Percentiles rank a stretch among this genome's conserved stretches.
Conservation (phyloP, 352 stramenopile species). For the Pythium rhizo-oryzae region DNA sequence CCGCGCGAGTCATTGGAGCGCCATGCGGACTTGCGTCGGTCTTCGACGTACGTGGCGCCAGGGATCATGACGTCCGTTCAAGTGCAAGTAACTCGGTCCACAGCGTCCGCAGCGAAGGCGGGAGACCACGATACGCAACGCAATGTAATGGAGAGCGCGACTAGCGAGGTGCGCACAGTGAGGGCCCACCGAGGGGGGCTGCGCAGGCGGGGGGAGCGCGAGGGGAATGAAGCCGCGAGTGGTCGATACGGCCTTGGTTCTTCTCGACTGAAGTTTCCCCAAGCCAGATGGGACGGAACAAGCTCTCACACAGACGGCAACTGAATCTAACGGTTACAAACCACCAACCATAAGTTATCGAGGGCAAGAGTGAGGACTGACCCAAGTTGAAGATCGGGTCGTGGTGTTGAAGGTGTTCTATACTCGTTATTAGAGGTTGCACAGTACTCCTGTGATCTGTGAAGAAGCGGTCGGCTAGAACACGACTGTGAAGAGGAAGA, state of each 20-base stretch:
- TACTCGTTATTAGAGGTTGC: constrained; percentile 19
- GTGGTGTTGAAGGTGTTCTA: not conserved
- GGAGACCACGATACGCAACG: not conserved
- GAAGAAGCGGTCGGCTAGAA: constrained; percentile 38
- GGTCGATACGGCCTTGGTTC: not conserved
- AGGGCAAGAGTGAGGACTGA: not conserved
- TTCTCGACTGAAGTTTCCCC: constrained; percentile 23
- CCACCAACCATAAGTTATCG: not conserved
- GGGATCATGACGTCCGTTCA: constrained; percentile 18
- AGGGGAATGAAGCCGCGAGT: not conserved
- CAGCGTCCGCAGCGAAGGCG: not conserved
- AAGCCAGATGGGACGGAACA: constrained; percentile 7
- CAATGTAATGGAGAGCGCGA: not conserved
- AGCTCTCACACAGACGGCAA: not conserved
- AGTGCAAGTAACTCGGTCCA: not conserved
- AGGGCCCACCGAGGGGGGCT: not conserved
- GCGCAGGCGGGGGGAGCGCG: not conserved
- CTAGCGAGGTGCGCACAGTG: not conserved
- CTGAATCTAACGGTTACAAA: constrained; percentile 11
- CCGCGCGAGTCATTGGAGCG: constrained; percentile 8
- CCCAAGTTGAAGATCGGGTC: constrained; percentile 8
- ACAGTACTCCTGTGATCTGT: not conserved
- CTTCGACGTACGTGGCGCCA: constrained; percentile 13
- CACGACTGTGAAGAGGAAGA: constrained; percentile 86
- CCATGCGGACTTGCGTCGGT: constrained; percentile 23